Evolutionary conservation across 78 protist species (phyloP).

Genomic region (slime mould (Dictyostelium discoideum)): DNA sequence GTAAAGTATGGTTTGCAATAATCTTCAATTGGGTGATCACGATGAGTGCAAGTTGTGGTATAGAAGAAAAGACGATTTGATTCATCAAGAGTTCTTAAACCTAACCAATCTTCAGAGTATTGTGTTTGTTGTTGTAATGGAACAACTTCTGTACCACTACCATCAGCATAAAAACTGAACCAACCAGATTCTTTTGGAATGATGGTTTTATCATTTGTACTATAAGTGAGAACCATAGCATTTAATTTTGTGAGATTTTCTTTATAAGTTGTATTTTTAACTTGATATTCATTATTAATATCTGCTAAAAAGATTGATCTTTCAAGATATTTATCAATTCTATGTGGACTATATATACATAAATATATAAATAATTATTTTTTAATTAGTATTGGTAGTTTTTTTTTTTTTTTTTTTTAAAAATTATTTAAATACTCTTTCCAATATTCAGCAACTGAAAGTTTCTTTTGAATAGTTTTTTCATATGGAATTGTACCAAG

Average conservation of each 20-base stretch:
- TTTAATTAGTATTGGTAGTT: background rate
- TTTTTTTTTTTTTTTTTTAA: too few relatives aligned
- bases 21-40: slow-evolving; percentile 31
- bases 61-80: slow-evolving; percentile 25
- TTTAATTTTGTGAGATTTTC: slow-evolving; percentile 42
- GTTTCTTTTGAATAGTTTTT: slow-evolving; percentile 9
- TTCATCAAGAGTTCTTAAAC: slow-evolving; percentile 66
- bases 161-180: slow-evolving; percentile 71
- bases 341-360: background rate
- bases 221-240: slow-evolving; percentile 58
- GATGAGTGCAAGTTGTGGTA: slow-evolving; percentile 38
- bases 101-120: slow-evolving; percentile 81
- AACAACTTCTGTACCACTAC: slow-evolving; percentile 6
- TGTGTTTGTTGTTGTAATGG: slow-evolving; percentile 56
- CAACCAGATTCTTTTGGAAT: slow-evolving; percentile 76
- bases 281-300: slow-evolving; percentile 69
- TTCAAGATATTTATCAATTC: slow-evolving; percentile 29
- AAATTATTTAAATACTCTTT: background rate
- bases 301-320: slow-evolving; percentile 76
- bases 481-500: slow-evolving; percentile 39
- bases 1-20: slow-evolving; percentile 41
- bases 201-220: slow-evolving; percentile 42
- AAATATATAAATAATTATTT: too few relatives aligned
- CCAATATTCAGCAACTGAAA: slow-evolving; percentile 64
- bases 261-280: slow-evolving; percentile 72